Conservation (phyloP, 352 stramenopile species). For the Globisporangium acanthophoron region DNA sequence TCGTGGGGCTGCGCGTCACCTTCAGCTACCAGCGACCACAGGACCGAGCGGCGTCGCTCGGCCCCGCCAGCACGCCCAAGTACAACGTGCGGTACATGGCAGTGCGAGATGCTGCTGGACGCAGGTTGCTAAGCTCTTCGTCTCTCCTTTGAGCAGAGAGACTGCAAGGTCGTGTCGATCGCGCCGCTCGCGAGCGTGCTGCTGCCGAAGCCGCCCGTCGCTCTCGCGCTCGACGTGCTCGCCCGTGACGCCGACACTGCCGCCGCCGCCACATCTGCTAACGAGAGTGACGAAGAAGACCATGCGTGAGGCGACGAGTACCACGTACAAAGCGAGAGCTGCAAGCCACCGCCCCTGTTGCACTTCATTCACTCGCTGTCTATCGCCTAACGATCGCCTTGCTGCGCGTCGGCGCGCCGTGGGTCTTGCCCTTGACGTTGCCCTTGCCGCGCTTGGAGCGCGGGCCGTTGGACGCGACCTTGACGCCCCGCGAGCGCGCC, state of each 20-base stretch:
- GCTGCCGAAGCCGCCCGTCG: slow-evolving; percentile 33
- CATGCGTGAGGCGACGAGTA: no score
- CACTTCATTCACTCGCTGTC: neutral
- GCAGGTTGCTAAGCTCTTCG: no score
- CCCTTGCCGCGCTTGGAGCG: slow-evolving; percentile 26
- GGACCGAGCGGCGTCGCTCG: slow-evolving; percentile 8
- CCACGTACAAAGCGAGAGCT: no score
- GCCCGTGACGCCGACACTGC: neutral
- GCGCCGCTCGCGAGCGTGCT: slow-evolving; percentile 33
- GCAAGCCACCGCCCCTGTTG: no score
- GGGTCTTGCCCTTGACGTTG: slow-evolving; percentile 60
- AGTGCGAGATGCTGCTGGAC: no score
- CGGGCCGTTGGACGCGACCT: slow-evolving; percentile 33
- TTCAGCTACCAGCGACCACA: slow-evolving; percentile 40
- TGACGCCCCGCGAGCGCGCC: slow-evolving; percentile 71
- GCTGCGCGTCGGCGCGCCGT: slow-evolving; percentile 76
- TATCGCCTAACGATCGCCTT: slow-evolving; percentile 74
- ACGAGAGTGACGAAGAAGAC: no score
- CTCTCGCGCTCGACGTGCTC: slow-evolving; percentile 32
- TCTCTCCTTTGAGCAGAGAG: slow-evolving; percentile 15
- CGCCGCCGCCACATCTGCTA: no score
- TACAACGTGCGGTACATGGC: slow-evolving; percentile 18
- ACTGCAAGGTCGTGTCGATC: slow-evolving; percentile 45
- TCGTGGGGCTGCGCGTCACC: slow-evolving; percentile 41
- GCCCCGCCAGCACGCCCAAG: slow-evolving; percentile 3